phyloP scores from a whole-genome alignment of 2,329 filamentous ascomycete genomes.

The Amphichorda felina region DNA sequence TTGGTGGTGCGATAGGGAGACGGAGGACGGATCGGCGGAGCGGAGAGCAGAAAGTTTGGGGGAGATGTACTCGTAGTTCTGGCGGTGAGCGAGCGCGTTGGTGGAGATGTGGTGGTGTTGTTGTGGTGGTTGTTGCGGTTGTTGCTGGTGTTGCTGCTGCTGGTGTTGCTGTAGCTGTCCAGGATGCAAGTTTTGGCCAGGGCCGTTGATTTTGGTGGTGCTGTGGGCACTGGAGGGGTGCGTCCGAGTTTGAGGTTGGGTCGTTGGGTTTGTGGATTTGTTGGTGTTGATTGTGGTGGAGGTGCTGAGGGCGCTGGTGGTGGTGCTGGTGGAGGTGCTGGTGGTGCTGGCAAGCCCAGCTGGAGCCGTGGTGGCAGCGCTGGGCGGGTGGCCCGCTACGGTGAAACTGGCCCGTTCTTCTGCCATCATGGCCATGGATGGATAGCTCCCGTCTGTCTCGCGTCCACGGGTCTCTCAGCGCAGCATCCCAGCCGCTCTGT shows the following conservation, averaged over 20 bases:
- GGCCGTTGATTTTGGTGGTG: neutral
- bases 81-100: no score
- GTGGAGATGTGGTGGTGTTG: neutral
- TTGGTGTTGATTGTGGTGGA: no score
- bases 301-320: conserved; percentile 7
- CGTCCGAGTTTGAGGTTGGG: neutral
- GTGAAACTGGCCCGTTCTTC: no score
- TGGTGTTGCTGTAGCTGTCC: neutral
- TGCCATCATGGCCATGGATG: no score
- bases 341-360: neutral
- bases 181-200: neutral
- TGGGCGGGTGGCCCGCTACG: neutral
- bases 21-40: neutral
- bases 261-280: neutral
- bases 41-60: neutral
- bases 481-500: no score
- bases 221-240: no score
- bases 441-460: no score
- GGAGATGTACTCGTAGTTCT: no score
- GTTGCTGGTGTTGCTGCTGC: neutral
- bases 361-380: neutral
- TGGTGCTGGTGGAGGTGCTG: conserved; percentile 8
- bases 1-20: neutral
- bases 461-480: no score
- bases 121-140: neutral